Conservation (phyloP, 1,139 yeast genomes). For the Saccharomyces hybrid region DNA sequence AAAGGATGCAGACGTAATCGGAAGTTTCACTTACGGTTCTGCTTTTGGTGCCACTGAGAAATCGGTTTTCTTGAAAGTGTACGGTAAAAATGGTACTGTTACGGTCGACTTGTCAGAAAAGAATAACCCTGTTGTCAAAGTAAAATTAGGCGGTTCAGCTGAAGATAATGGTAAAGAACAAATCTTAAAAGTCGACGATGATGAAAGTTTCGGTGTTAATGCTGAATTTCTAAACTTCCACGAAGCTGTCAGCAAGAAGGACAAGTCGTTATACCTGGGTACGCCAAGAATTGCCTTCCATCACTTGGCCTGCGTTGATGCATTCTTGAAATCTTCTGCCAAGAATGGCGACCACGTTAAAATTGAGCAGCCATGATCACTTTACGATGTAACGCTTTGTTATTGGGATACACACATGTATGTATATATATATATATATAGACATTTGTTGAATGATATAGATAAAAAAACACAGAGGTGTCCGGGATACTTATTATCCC, state of each 20-base stretch:
- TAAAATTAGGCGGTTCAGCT: slow-evolving; percentile 42
- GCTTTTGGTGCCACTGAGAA: slow-evolving; percentile 80
- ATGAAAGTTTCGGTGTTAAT: slow-evolving; percentile 52
- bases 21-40: slow-evolving; percentile 85
- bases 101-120: slow-evolving; percentile 51
- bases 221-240: slow-evolving; percentile 70
- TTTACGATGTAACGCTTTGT: neutral
- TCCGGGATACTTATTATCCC: too few species aligned
- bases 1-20: slow-evolving; percentile 57
- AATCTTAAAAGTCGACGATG: slow-evolving; percentile 40
- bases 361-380: slow-evolving; percentile 33
- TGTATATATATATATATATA: neutral
- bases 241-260: slow-evolving; percentile 57
- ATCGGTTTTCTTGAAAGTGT: slow-evolving; percentile 55
- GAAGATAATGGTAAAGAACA: slow-evolving; percentile 40
- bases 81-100: slow-evolving; percentile 72
- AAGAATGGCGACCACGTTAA: slow-evolving; percentile 51
- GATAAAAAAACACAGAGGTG: too few species aligned
- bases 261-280: slow-evolving; percentile 50
- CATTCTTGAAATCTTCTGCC: slow-evolving; percentile 65
- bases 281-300: slow-evolving; percentile 78
- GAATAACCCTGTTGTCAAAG: slow-evolving; percentile 41
- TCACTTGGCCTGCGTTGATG: slow-evolving; percentile 83
- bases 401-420: neutral
- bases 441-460: too few species aligned